Evolutionary conservation across 2,329 filamentous ascomycete species (phyloP).

Genomic region (Clathrospora elynae): DNA sequence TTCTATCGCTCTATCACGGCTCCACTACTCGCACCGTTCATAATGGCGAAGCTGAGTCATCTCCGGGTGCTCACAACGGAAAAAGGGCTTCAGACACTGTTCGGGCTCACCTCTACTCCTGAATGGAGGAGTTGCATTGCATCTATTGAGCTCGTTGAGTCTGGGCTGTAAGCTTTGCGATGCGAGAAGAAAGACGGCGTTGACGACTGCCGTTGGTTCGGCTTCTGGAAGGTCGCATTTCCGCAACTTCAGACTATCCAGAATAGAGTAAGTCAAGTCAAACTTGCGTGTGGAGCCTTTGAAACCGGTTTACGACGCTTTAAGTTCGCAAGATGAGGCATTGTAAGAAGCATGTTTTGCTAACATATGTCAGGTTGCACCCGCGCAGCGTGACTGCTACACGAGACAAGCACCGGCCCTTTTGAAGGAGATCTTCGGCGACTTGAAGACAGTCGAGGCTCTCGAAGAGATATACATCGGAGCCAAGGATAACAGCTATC

Average conservation of each 20-base stretch:
- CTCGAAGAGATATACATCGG: too few species aligned
- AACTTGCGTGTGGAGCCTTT: neutral
- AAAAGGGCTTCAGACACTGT: neutral
- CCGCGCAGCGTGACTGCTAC: neutral
- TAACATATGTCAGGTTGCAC: neutral
- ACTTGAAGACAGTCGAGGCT: neutral
- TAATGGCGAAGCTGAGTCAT: neutral
- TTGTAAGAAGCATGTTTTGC: neutral
- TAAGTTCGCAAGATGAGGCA: neutral
- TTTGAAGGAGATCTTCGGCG: neutral
- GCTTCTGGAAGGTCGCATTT: neutral
- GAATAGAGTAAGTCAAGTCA: neutral
- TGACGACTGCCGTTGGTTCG: neutral
- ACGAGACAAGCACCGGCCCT: neutral
- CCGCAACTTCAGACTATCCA: neutral
- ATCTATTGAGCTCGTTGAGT: neutral
- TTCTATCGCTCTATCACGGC: neutral
- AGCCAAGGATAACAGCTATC: too few species aligned
- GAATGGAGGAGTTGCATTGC: neutral
- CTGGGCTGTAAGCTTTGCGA: neutral
- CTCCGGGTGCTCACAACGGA: neutral
- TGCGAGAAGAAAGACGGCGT: neutral
- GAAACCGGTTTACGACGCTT: neutral
- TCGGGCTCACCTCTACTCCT: neutral
- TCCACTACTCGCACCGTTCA: neutral